These are phyloP conservation scores for Aspergillus sp. DNA, from an alignment of 2,329 filamentous ascomycete genomes.

Conservation along the genomic window DNA sequence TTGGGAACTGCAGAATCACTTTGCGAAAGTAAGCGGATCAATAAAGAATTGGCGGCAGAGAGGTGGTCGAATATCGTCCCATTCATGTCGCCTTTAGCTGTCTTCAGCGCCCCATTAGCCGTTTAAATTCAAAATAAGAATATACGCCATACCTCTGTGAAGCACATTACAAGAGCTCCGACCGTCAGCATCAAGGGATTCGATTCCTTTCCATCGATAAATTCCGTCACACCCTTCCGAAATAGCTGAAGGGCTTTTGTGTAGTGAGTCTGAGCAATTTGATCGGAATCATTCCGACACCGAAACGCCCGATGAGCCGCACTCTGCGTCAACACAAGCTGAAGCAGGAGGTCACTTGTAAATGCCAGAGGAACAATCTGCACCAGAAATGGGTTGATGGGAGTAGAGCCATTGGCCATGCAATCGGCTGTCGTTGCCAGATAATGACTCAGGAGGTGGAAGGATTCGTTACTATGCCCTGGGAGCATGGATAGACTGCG, in stretches of 20 bases:
- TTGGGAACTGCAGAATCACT: constrained; percentile 28
- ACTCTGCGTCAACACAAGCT: constrained; percentile 44
- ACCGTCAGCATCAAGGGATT: constrained; percentile 38
- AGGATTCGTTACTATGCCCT: constrained; percentile 23
- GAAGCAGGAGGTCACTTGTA: constrained; percentile 41
- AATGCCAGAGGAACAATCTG: constrained; percentile 46
- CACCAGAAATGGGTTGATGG: constrained; percentile 43
- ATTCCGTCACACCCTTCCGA: constrained; percentile 23
- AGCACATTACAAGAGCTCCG: constrained; percentile 43
- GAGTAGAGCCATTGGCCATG: constrained; percentile 46
- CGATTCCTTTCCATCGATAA: constrained; percentile 25
- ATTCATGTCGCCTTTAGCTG: constrained; percentile 40
- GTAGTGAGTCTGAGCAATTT: constrained; percentile 25
- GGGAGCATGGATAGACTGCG: constrained; percentile 24
- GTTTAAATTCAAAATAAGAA: background rate
- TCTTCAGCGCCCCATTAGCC: constrained; percentile 20
- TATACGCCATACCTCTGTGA: constrained; percentile 40
- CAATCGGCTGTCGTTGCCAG: constrained; percentile 41
- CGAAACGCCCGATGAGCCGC: constrained; percentile 28
- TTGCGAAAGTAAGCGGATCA: constrained; percentile 33
- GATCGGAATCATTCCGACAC: constrained; percentile 22
- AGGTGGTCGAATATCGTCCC: constrained; percentile 46
- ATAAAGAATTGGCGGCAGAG: constrained; percentile 39
- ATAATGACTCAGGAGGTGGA: constrained; percentile 43
- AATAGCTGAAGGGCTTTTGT: constrained; percentile 25